phyloP scores from a whole-genome alignment of 1,284 basidiomycete genomes.

The Puccinia horiana region DNA sequence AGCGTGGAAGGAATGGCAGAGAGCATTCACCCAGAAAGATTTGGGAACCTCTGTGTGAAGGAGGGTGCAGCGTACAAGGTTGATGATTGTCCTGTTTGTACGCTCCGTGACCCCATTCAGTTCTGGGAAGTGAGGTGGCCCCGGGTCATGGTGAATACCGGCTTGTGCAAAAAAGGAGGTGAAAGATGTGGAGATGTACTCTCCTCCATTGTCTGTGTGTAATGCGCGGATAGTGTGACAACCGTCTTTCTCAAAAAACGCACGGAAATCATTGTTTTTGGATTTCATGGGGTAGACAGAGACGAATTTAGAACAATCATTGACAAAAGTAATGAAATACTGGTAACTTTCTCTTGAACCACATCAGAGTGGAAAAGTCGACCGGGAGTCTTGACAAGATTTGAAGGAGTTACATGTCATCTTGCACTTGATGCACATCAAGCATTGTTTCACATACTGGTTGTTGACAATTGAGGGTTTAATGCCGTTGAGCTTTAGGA shows the following conservation, averaged over 20 bases:
- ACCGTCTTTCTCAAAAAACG: conserved; percentile 53
- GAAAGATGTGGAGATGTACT: conserved; percentile 55
- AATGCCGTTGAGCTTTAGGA: not conserved
- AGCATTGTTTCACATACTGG: not conserved
- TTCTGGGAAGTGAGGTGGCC: conserved; percentile 59
- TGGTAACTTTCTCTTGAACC: conserved; percentile 49
- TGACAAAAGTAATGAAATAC: conserved; percentile 57
- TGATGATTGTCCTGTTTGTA: conserved; percentile 55
- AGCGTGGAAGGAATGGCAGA: not conserved
- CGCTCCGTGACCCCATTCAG: conserved; percentile 58
- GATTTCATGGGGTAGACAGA: conserved; percentile 19
- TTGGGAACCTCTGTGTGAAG: not conserved
- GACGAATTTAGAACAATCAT: conserved; percentile 50
- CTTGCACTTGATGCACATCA: conserved; percentile 5
- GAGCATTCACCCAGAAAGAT: conserved; percentile 9
- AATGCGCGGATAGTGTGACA: conserved; percentile 57
- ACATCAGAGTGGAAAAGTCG: conserved; percentile 19
- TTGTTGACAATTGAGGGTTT: not conserved
- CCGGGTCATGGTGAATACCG: conserved; percentile 58
- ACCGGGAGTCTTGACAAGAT: not conserved
- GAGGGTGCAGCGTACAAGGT: not conserved
- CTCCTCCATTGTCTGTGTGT: conserved; percentile 46
- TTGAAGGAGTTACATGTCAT: conserved; percentile 2
- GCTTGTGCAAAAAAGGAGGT: conserved; percentile 52
- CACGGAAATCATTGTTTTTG: conserved; percentile 50